Base-by-base conservation (phyloP, 495 filamentous ascomycete species). In the Parathielavia appendiculata region DNA sequence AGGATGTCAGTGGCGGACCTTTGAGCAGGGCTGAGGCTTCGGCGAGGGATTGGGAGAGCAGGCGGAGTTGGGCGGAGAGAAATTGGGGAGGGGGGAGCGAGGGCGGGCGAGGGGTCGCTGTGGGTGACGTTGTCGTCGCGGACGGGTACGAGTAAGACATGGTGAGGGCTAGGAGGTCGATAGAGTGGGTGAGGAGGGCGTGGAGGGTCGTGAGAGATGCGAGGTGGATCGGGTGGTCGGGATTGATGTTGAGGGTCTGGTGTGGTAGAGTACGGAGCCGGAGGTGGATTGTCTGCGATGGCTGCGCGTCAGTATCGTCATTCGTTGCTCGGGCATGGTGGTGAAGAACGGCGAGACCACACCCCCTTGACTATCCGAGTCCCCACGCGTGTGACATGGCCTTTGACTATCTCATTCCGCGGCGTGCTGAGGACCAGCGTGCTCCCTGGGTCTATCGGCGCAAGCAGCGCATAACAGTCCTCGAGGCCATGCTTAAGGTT, bases 401-500 rank as follows among this genome's bases (percentile, higher is more conserved):
- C 93, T 69, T 98, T 98, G 36, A 97, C 84, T 59, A 80, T 83
- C 75, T 98, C 93, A 47, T 87, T 90, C 17, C 95, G 82, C 38
- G 86, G 75, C n/a, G 91, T 93, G 53, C 88, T 91, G 30, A 97
- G 77, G 8, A 89, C 92, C 48, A 98, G 83, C 5, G 92, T 98
- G 54, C 84, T 89, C 13, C 88, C 88, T 1, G 86, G 85, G 62
- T 95, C 89, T 58, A 85, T 76, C 3, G 92, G 90, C 11, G 89
- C 83, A 36, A 98, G 82, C 10, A 97, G 81, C 23, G 83, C 81
- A 48, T 86, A 83, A 71, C 93, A 97, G 75, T 96, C 91, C 71
- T 91, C 83, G 16, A 98, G 84, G 48, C 92, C 91, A 66, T 83
- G 81, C 71, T 91, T 89, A 58, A 98, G 71, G 13, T 88, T 85